Conservation (phyloP, 108 stramenopile species). For the Skeletonema marinoi region DNA sequence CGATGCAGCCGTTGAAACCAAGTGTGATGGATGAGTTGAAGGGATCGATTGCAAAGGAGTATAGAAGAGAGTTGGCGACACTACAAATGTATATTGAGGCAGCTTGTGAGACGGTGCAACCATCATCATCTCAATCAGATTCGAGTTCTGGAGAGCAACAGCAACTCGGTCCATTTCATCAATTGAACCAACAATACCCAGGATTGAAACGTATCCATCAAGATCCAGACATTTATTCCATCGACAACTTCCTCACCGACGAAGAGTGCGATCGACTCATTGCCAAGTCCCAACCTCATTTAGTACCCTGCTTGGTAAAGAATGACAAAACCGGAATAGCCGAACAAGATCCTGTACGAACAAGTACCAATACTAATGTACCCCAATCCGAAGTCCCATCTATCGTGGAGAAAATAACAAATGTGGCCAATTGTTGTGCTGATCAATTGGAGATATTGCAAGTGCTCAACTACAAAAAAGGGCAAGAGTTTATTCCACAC, state of each 20-base stretch:
- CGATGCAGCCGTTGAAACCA: not conserved
- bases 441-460: constrained; percentile 59
- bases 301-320: constrained; percentile 40
- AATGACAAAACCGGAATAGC: constrained; percentile 44
- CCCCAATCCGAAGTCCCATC: constrained; percentile 53
- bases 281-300: constrained; percentile 32
- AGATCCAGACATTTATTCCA: constrained; percentile 48
- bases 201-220: constrained; percentile 32
- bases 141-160: not conserved
- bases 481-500: constrained; percentile 57
- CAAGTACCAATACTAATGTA: constrained; percentile 53
- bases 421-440: constrained; percentile 23
- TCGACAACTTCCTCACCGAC: constrained; percentile 46
- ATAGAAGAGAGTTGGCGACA: constrained; percentile 35
- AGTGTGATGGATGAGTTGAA: constrained; percentile 23
- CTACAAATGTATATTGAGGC: constrained; percentile 43
- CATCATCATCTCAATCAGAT: not conserved
- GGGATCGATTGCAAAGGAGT: constrained; percentile 1
- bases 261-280: constrained; percentile 56
- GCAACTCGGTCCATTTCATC: constrained; percentile 19
- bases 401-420: constrained; percentile 39
- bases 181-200: constrained; percentile 36
- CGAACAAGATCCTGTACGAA: constrained; percentile 45
- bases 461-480: constrained; percentile 48
- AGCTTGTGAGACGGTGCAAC: constrained; percentile 16